These are phyloP conservation scores for Sarocladium brachiariae DNA, from an alignment of 2,329 filamentous ascomycete genomes.

Conservation along the genomic window DNA sequence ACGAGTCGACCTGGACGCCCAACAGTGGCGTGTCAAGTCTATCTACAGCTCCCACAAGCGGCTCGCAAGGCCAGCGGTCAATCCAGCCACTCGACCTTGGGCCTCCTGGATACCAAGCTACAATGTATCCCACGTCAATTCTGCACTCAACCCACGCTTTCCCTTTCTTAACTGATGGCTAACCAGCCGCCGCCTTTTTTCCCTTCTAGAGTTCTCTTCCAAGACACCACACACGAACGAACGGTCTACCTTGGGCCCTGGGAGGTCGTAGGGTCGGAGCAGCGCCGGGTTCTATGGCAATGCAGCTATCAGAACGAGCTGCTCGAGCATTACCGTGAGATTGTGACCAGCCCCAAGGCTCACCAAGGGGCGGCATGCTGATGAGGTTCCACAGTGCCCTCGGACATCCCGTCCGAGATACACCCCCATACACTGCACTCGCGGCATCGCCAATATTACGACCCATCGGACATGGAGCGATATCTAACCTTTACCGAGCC, in stretches of 20 bases:
- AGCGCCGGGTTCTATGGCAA: slow-evolving; percentile 45
- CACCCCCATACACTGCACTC: slow-evolving; percentile 44
- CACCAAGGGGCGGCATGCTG: not conserved
- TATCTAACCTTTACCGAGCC: slow-evolving; percentile 40
- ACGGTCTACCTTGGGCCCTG: slow-evolving; percentile 48
- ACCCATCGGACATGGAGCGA: slow-evolving; percentile 42
- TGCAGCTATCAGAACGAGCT: slow-evolving; percentile 46
- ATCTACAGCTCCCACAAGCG: slow-evolving; percentile 34
- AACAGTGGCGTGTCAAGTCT: slow-evolving; percentile 36
- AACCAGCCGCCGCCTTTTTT: slow-evolving; percentile 11
- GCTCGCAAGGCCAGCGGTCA: slow-evolving; percentile 29
- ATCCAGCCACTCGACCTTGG: slow-evolving; percentile 42
- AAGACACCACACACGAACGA: slow-evolving; percentile 40
- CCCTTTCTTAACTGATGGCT: slow-evolving; percentile 7
- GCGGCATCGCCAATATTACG: slow-evolving; percentile 42
- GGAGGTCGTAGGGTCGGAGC: slow-evolving; percentile 41
- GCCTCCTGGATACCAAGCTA: slow-evolving; percentile 47
- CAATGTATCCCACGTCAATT: slow-evolving; percentile 33
- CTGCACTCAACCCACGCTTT: slow-evolving; percentile 8
- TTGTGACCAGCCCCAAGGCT: not conserved
- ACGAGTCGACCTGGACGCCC: slow-evolving; percentile 40
- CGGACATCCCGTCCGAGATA: slow-evolving; percentile 35
- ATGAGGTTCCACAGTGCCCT: slow-evolving; percentile 30
- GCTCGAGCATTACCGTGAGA: slow-evolving; percentile 44
- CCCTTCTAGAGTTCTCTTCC: slow-evolving; percentile 39